phyloP scores from a whole-genome alignment of 306 rosid genomes.

The Sindora glabra region DNA sequence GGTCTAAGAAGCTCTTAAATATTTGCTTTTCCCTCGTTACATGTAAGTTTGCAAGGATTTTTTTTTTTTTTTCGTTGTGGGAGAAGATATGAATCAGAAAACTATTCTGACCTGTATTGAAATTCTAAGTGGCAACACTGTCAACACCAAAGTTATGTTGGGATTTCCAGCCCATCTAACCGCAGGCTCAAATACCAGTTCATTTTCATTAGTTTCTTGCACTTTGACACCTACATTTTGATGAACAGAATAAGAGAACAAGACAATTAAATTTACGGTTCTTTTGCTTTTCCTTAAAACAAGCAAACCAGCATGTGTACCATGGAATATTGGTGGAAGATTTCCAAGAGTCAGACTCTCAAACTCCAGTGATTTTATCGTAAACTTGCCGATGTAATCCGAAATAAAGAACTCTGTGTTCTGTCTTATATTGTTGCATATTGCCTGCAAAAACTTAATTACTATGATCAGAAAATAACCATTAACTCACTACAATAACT shows the following conservation, averaged over 20 bases:
- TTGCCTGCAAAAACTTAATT: neutral
- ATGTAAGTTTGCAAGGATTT: too few relatives aligned
- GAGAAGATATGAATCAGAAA: neutral
- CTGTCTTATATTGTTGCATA: constrained; percentile 7
- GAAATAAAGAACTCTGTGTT: constrained; percentile 6
- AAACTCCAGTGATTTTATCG: constrained; percentile 12
- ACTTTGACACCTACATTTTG: constrained; percentile 25
- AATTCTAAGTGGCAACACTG: neutral
- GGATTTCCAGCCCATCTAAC: constrained; percentile 36
- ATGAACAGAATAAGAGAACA: neutral
- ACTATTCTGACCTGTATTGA: constrained; percentile 2
- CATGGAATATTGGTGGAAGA: constrained; percentile 17
- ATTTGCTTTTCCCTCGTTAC: too few relatives aligned
- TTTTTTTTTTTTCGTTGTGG: too few relatives aligned
- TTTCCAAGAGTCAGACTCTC: constrained; percentile 20
- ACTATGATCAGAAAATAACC: neutral
- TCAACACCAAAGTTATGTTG: constrained; percentile 14
- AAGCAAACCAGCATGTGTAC: neutral
- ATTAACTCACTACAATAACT: neutral
- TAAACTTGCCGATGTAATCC: constrained; percentile 10
- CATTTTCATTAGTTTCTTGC: constrained; percentile 21
- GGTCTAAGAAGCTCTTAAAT: too few relatives aligned
- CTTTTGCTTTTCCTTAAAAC: too few relatives aligned
- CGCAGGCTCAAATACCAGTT: constrained; percentile 14
- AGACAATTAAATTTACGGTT: neutral